Base-by-base conservation (phyloP, 306 rosid species). In the Abrus precatorius region DNA sequence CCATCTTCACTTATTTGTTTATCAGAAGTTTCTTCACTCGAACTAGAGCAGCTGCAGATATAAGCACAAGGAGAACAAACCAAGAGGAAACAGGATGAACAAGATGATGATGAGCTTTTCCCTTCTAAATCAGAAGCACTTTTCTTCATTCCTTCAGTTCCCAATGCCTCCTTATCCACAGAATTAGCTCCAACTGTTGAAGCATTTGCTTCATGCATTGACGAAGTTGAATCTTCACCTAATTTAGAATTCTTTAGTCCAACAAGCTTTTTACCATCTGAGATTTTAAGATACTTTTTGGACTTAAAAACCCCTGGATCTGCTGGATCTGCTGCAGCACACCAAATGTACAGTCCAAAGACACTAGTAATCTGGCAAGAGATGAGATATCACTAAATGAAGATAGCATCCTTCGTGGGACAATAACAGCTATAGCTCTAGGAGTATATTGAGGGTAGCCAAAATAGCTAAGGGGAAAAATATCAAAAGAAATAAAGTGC, bases 241-340 rank as follows among this genome's bases (percentile, higher is more conserved):
- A 82, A 66, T 83, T 90, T 93, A 60, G 93, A 90, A 77, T 78
- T 85, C 70, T 91, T 89, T 14, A 74, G 57, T 59, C 68, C 81
- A 43, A 86, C 73, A 84, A 67, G 80, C 82, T 86, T 91, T 74
- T 56, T 82, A 74, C 62, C 60, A 4, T 88, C 89, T 9, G 83
- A 84, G 75, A 87, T 77, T 36, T 88, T 84, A 40, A 90, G 87
- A 81, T 91, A 91, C 83, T 91, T 93, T 74, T 89, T 93, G 60
- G 98, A 93, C 85, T 85, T 91, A 60, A 93, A 93, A 75, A 93
- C 98, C 80, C 98, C 97, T 5, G 86, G 78, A 84, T 93, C 98
- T 4, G 92, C 98, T 7, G 98, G 95, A 83, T 93, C 97, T n/a
- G 97, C 89, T 47, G 92, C 98, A 38, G 98, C 92, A 53, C 98